These are phyloP conservation scores for Penicillium sp. DNA, from an alignment of 2,329 filamentous ascomycete genomes.

Conservation along the genomic window DNA sequence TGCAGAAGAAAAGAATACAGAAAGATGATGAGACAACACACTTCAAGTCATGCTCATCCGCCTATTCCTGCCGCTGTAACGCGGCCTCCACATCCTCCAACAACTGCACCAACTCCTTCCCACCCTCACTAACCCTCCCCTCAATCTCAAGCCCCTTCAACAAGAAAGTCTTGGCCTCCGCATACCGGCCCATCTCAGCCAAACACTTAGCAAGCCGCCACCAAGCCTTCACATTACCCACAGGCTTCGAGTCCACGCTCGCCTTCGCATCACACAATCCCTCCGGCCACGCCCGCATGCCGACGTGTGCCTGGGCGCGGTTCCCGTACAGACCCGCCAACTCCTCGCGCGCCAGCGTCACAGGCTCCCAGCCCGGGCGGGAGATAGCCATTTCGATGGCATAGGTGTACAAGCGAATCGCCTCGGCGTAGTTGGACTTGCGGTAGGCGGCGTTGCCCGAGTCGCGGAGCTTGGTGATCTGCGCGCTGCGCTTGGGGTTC, in stretches of 20 bases:
- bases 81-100: conserved; percentile 66
- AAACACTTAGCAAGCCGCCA: conserved; percentile 84
- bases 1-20: not conserved
- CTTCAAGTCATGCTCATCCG: not conserved
- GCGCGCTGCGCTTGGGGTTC: conserved; percentile 86
- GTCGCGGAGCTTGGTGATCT: conserved; percentile 89
- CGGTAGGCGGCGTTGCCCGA: conserved; percentile 80
- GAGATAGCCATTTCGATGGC: conserved; percentile 85
- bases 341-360: conserved; percentile 81
- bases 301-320: conserved; percentile 88
- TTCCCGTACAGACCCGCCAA: conserved; percentile 78
- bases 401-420: conserved; percentile 78
- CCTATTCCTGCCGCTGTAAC: conserved; percentile 47
- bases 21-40: not conserved
- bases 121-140: conserved; percentile 56
- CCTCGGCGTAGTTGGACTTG: conserved; percentile 72
- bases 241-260: conserved; percentile 82
- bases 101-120: conserved; percentile 58
- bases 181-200: conserved; percentile 83
- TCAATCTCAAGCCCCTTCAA: conserved; percentile 79
- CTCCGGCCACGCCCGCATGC: conserved; percentile 74
- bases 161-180: conserved; percentile 81
- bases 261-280: conserved; percentile 84
- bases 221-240: conserved; percentile 92
- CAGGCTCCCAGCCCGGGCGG: conserved; percentile 85